Evolutionary conservation across 2,329 filamentous ascomycete species (phyloP).

Genomic region (Akanthomyces dipterigenus): DNA sequence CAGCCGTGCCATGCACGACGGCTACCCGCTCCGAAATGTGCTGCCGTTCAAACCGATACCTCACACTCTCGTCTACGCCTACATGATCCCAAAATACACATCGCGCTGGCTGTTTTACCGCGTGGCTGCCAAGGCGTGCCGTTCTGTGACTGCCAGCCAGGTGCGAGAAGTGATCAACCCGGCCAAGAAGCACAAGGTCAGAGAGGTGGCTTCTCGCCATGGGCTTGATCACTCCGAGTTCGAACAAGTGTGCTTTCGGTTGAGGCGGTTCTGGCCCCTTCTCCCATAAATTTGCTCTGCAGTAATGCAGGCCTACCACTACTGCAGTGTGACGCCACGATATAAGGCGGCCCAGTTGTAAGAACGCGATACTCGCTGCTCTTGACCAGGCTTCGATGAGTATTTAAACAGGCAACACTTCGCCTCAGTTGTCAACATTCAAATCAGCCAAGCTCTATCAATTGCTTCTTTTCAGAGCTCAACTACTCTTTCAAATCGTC

Average conservation of each 20-base stretch:
- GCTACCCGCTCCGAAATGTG: slow-evolving; percentile 24
- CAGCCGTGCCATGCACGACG: slow-evolving; percentile 32
- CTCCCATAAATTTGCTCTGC: slow-evolving; percentile 17
- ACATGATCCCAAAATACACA: slow-evolving; percentile 38
- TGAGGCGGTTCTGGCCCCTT: slow-evolving; percentile 29
- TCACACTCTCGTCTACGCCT: slow-evolving; percentile 27
- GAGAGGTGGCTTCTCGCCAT: slow-evolving; percentile 31
- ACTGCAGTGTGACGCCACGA: neutral
- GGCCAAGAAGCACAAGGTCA: slow-evolving; percentile 28
- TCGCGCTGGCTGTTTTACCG: slow-evolving; percentile 36
- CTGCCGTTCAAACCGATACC: slow-evolving; percentile 18
- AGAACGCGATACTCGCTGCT: neutral
- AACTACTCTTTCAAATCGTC: neutral
- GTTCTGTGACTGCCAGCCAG: slow-evolving; percentile 15
- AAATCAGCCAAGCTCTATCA: neutral
- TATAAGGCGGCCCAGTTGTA: neutral
- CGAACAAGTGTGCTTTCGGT: slow-evolving; percentile 19
- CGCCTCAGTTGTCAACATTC: too few relatives aligned
- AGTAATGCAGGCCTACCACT: neutral
- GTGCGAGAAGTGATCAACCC: slow-evolving; percentile 40
- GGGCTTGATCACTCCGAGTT: slow-evolving; percentile 27
- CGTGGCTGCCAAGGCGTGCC: slow-evolving; percentile 26
- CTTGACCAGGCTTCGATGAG: neutral
- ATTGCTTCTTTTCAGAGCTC: neutral
- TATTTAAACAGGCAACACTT: neutral